A percentile compares a stretch with the other conserved stretches of the same genome.
Conservation (phyloP, 306 rosid species). For the Lathyrus tuberosus region DNA sequence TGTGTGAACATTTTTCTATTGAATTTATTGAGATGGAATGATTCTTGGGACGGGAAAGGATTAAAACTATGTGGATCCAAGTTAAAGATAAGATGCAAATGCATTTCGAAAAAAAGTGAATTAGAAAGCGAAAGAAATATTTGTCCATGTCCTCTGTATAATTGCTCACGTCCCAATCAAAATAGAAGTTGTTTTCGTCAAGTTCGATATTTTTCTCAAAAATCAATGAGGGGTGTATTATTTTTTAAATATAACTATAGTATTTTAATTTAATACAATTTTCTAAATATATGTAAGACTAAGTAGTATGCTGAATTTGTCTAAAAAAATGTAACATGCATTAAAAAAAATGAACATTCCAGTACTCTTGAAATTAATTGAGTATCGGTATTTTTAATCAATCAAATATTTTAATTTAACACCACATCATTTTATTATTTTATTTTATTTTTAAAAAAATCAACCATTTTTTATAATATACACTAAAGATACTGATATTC, state of each 20-base stretch:
- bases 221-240: not conserved
- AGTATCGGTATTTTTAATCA: no score
- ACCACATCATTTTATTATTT: no score
- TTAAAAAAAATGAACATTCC: no score
- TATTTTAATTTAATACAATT: no score
- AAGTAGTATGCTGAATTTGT: not conserved
- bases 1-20: no score
- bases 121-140: not conserved
- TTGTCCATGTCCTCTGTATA: not conserved
- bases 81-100: not conserved
- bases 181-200: slow-evolving; percentile 1
- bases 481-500: no score
- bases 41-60: not conserved
- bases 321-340: not conserved
- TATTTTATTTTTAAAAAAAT: no score
- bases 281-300: not conserved
- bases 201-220: not conserved
- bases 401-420: no score
- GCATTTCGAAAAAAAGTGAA: not conserved
- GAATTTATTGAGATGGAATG: not conserved
- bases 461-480: no score
- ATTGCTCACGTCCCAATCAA: not conserved
- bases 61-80: no score
- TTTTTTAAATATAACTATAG: no score
- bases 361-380: no score